Conservation (phyloP, 805 yeast genomes). For the Kodamaea kaohsiungensis region DNA sequence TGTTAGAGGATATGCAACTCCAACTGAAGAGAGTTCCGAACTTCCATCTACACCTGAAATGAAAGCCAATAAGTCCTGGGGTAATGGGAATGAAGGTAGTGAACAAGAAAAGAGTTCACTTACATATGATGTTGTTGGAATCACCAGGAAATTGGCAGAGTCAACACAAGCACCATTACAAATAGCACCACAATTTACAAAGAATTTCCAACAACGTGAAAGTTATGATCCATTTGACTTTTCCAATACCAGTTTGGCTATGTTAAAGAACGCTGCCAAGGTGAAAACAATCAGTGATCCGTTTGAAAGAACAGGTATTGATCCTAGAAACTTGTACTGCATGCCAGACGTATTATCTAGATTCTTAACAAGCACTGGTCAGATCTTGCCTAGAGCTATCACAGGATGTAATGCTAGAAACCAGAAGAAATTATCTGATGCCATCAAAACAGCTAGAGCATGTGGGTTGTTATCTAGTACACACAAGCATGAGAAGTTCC, state of each 20-base stretch:
- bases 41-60: conserved; percentile 34
- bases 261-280: conserved; percentile 44
- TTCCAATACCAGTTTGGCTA: conserved; percentile 40
- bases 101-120: conserved; percentile 15
- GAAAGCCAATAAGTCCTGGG: conserved; percentile 34
- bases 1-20: not conserved
- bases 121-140: conserved; percentile 34
- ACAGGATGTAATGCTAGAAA: conserved; percentile 67
- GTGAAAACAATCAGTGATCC: conserved; percentile 27
- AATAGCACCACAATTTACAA: conserved; percentile 25
- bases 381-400: conserved; percentile 68
- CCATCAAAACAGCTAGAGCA: conserved; percentile 77
- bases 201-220: conserved; percentile 49
- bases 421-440: conserved; percentile 72
- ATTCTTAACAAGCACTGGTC: conserved; percentile 71
- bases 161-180: conserved; percentile 35
- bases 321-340: conserved; percentile 71
- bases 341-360: conserved; percentile 69
- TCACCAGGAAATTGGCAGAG: conserved; percentile 34
- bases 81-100: conserved; percentile 1
- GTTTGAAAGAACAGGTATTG: conserved; percentile 52
- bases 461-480: conserved; percentile 77
- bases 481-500: conserved; percentile 57
- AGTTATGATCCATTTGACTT: conserved; percentile 49
- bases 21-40: not conserved